A percentile compares a stretch with the other conserved stretches of the same genome.
These are phyloP conservation scores for Leccinum subgranulosum DNA, from an alignment of 768 basidiomycete species.

Conservation along the genomic window DNA sequence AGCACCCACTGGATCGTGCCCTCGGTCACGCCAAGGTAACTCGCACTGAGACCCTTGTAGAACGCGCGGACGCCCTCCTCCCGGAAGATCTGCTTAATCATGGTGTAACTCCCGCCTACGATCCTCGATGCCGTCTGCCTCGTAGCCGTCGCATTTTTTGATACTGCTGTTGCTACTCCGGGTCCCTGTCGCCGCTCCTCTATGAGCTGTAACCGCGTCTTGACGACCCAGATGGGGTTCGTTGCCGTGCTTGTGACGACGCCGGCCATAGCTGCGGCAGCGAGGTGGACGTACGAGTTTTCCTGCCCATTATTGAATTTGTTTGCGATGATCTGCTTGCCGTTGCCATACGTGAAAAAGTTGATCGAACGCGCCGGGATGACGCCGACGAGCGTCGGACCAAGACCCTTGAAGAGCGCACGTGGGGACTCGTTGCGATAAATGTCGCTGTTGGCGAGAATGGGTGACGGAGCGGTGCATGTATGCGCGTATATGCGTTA, in stretches of 20 bases:
- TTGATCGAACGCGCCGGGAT: constrained; percentile 96
- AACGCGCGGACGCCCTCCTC: constrained; percentile 85
- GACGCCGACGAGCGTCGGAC: constrained; percentile 91
- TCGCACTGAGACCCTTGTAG: constrained; percentile 94
- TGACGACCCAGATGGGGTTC: constrained; percentile 99
- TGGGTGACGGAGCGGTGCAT: neutral
- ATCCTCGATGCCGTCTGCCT: constrained; percentile 23
- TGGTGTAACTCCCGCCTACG: constrained; percentile 53
- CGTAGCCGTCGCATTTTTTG: neutral
- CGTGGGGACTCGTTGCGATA: constrained; percentile 83
- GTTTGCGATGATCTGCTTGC: constrained; percentile 86
- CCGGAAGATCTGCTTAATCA: constrained; percentile 70
- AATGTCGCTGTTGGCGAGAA: constrained; percentile 61
- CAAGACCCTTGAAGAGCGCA: constrained; percentile 92
- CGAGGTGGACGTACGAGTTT: constrained; percentile 81
- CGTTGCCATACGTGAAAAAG: constrained; percentile 97
- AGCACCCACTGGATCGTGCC: constrained; percentile 96
- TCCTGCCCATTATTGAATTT: constrained; percentile 73
- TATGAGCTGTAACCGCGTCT: constrained; percentile 87
- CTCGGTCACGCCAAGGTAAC: constrained; percentile 94
- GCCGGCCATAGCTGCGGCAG: constrained; percentile 84
- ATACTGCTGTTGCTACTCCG: neutral
- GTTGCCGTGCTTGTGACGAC: constrained; percentile 85
- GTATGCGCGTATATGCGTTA: neutral
- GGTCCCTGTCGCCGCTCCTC: constrained; percentile 25